These are phyloP conservation scores for Puccinia triticina DNA, from an alignment of 1,284 basidiomycete genomes.

Conservation along the genomic window DNA sequence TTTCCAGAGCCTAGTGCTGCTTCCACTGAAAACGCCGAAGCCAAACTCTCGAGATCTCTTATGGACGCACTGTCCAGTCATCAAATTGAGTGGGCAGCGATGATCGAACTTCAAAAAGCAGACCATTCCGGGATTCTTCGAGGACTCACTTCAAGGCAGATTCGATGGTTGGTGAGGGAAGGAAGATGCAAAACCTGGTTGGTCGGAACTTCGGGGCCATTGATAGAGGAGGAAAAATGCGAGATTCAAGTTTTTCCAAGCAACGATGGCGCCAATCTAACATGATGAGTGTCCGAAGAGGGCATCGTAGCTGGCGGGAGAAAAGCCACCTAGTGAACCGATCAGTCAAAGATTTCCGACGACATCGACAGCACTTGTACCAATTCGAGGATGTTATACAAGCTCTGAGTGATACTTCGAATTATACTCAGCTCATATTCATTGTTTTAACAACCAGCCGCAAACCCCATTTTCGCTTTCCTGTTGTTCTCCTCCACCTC, in stretches of 20 bases:
- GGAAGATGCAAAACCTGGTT: slow-evolving; percentile 34
- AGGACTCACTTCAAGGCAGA: slow-evolving; percentile 44
- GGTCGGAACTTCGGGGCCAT: slow-evolving; percentile 22
- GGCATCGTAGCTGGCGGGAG: neutral
- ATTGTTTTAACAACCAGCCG: too few relatives aligned
- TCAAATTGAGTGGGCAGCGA: slow-evolving; percentile 47
- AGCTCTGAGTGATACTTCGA: too few relatives aligned
- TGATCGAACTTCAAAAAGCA: slow-evolving; percentile 46
- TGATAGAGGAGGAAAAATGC: slow-evolving; percentile 13
- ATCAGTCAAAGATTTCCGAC: too few relatives aligned
- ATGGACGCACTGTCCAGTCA: slow-evolving; percentile 22
- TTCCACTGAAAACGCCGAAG: neutral
- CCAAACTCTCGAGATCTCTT: neutral
- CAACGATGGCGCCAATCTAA: neutral
- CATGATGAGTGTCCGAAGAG: neutral
- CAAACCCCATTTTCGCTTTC: too few relatives aligned
- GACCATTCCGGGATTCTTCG: slow-evolving; percentile 36
- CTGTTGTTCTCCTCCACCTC: too few relatives aligned
- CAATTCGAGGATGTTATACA: too few relatives aligned
- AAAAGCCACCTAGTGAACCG: neutral
- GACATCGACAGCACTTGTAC: too few relatives aligned
- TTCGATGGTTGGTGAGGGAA: slow-evolving; percentile 39
- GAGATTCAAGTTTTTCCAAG: neutral
- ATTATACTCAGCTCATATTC: too few relatives aligned
- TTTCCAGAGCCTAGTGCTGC: neutral